Evolutionary conservation across 1,284 basidiomycete species (phyloP), one percentile per base, ranked within the genome.

Genomic region (Sphagnurus paluster): DNA sequence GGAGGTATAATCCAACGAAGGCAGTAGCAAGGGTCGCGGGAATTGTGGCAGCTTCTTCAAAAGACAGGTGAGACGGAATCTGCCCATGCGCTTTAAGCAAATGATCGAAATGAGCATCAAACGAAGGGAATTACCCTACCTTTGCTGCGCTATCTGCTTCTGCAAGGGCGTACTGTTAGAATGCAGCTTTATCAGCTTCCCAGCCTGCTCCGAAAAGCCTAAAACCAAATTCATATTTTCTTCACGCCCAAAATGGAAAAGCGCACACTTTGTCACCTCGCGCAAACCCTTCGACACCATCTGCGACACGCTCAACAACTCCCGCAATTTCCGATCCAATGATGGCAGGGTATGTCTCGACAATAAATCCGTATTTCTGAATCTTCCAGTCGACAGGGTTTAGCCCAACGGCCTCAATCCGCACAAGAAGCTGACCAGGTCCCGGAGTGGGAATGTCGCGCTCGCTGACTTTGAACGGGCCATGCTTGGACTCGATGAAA

Each of bases 291-390:
- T 58, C 55, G 1, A 78, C 74, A 1, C 67, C 69, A n/a, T 66
- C 54, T 3, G 75, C 79, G 8, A 79, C 58, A 21, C 63, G 60
- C 14, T 72, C 70, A 24, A 82, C 69, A 8, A 66, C 58, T 2
- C 80, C 80, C 2, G 70, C 67, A 35, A 64, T 69, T 50, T 82
- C 80, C 3, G 60, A 65, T n/a, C 80, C 80, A 14, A 75, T 50
- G 14, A 73, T 58, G 1, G 65, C 57, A 2, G 73, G 73, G 47
- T 50, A 74, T 0, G 55, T 39, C 0, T 55, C 32, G 0, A 63
- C 44, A 29, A 59, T 38, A 24, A 57, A 0, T 8, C 61, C 68
- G 8, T 54, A 50, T 4, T 48, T 28, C 33, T 66, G 68, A 8
- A 71, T 66, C 49, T 66, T 71, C 65, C 67, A 69, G 32, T 75